phyloP scores from a whole-genome alignment of 2,329 filamentous ascomycete genomes.

The Alternaria panax region DNA sequence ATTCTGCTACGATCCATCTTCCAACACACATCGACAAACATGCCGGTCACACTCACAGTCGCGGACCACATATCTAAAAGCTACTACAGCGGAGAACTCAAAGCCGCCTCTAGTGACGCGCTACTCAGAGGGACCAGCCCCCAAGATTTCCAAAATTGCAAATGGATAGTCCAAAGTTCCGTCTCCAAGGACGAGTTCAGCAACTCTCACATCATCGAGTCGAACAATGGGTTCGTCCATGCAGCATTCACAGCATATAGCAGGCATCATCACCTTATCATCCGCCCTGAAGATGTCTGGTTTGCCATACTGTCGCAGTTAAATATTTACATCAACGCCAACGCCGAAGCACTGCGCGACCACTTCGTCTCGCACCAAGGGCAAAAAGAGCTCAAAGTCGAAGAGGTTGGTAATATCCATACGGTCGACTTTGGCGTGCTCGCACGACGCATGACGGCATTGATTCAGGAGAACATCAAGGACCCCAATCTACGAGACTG shows the following conservation, averaged over 20 bases:
- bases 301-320: slow-evolving; percentile 35
- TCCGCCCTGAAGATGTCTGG: slow-evolving; percentile 41
- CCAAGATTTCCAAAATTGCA: neutral
- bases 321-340: slow-evolving; percentile 35
- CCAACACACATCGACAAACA: neutral
- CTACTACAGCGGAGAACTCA: neutral
- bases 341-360: slow-evolving; percentile 30
- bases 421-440: slow-evolving; percentile 8
- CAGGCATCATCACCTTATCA: slow-evolving; percentile 28
- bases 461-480: slow-evolving; percentile 21
- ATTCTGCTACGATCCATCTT: neutral
- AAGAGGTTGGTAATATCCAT: slow-evolving; percentile 7
- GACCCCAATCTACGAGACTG: slow-evolving; percentile 17
- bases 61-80: slow-evolving; percentile 8
- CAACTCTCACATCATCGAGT: slow-evolving; percentile 3
- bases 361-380: slow-evolving; percentile 46
- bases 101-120: neutral
- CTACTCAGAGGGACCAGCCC: neutral
- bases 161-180: slow-evolving; percentile 19
- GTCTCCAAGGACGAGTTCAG: slow-evolving; percentile 6
- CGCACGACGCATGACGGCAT: slow-evolving; percentile 10
- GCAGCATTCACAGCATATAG: slow-evolving; percentile 26
- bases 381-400: slow-evolving; percentile 21
- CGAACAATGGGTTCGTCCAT: slow-evolving; percentile 27
- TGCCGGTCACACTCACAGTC: slow-evolving; percentile 20